Evolutionary conservation across 305 asterid species (phyloP).

Genomic region (Rubia occidens): DNA sequence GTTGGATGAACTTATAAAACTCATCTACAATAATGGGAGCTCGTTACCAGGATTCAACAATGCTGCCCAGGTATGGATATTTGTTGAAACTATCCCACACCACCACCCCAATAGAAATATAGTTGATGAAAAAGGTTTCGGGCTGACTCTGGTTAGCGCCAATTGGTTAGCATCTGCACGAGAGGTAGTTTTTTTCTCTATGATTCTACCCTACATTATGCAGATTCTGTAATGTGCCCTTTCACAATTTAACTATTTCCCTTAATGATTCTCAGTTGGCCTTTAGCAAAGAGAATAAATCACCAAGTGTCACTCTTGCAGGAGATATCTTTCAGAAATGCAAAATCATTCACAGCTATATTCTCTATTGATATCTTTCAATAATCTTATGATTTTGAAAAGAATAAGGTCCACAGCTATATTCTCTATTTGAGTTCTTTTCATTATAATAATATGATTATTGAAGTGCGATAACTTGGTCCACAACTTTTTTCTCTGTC

Average conservation of each 20-base stretch:
- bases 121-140: not conserved
- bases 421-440: not conserved
- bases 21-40: constrained; percentile 72
- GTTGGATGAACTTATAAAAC: constrained; percentile 63
- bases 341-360: no score
- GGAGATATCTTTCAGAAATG: constrained; percentile 94
- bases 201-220: not conserved
- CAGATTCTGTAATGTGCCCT: not conserved
- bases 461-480: constrained; percentile 26
- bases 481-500: not conserved
- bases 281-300: constrained; percentile 52
- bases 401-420: constrained; percentile 50
- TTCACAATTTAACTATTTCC: constrained; percentile 11
- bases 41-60: constrained; percentile 74
- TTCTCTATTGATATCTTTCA: no score
- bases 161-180: constrained; percentile 41
- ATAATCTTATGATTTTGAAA: no score
- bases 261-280: constrained; percentile 51
- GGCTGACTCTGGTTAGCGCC: not conserved
- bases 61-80: constrained; percentile 73
- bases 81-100: not conserved
- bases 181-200: constrained; percentile 44
- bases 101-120: not conserved
- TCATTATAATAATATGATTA: not conserved
- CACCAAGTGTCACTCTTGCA: constrained; percentile 72